Evolutionary conservation across 176 grass and related monocot genomes (phyloP).

Genomic region (Ensete glaucum): DNA sequence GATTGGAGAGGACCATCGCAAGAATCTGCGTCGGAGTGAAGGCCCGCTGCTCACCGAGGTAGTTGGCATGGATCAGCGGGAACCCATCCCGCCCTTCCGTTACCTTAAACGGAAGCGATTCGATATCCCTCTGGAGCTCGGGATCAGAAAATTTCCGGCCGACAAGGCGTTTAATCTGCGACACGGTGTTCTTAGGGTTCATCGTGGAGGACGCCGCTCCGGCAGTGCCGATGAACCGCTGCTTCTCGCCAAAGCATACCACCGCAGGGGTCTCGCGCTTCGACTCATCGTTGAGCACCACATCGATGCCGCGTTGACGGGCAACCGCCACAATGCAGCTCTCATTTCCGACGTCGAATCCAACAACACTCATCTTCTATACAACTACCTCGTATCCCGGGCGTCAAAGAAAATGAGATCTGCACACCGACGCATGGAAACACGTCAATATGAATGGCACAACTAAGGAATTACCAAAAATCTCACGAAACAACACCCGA

Average conservation of each 20-base stretch:
- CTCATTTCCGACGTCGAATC: slow-evolving; percentile 80
- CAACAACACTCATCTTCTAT: slow-evolving; percentile 74
- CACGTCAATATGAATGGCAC: too few relatives aligned
- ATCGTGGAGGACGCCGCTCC: slow-evolving; percentile 57
- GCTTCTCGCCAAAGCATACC: slow-evolving; percentile 87
- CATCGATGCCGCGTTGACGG: slow-evolving; percentile 80
- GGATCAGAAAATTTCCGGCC: slow-evolving; percentile 60
- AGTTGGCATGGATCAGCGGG: slow-evolving; percentile 46
- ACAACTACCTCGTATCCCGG: slow-evolving; percentile 14
- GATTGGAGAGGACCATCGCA: slow-evolving; percentile 71
- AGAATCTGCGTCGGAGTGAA: slow-evolving; percentile 76
- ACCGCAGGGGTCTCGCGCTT: slow-evolving; percentile 82
- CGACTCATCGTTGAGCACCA: slow-evolving; percentile 93
- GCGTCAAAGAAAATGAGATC: not conserved
- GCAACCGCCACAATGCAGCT: slow-evolving; percentile 78
- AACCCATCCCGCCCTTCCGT: slow-evolving; percentile 57
- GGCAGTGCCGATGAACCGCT: slow-evolving; percentile 64
- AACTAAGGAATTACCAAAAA: too few relatives aligned
- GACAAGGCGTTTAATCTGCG: slow-evolving; percentile 78
- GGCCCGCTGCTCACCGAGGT: slow-evolving; percentile 38
- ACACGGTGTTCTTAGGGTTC: slow-evolving; percentile 78
- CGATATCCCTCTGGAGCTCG: slow-evolving; percentile 48
- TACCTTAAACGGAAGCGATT: slow-evolving; percentile 55
- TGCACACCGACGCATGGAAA: not conserved
- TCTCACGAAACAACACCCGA: too few relatives aligned